A percentile compares a stretch with the other conserved stretches of the same genome.
Evolutionary conservation across 2,329 filamentous ascomycete genomes (phyloP).

Genomic region (Aspergillus ochraceus): DNA sequence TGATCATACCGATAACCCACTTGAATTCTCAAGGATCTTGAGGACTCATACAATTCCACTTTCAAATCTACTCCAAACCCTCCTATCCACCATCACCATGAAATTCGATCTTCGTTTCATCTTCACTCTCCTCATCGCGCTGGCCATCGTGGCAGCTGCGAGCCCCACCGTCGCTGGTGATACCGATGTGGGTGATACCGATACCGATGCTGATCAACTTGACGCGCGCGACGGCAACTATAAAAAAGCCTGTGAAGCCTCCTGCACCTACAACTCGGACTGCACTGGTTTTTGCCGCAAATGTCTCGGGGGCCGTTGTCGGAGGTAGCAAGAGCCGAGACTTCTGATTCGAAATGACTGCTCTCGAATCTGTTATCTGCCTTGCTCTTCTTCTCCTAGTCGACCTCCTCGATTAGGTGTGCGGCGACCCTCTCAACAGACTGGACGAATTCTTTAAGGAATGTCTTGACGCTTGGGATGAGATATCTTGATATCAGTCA

Average conservation of each 20-base stretch:
- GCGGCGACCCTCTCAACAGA: not conserved
- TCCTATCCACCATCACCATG: slow-evolving; percentile 5
- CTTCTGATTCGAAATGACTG: not conserved
- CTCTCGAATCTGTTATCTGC: not conserved
- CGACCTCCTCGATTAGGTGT: not conserved
- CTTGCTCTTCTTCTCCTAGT: not conserved
- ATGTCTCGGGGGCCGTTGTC: no score
- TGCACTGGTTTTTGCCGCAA: no score
- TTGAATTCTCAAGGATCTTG: no score
- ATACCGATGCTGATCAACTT: no score
- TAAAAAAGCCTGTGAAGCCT: no score
- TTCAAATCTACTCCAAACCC: not conserved
- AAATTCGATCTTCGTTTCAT: slow-evolving; percentile 8
- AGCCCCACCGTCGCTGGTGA: not conserved
- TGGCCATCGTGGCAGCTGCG: not conserved
- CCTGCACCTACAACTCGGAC: no score
- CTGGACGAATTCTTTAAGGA: not conserved
- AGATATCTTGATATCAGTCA: not conserved
- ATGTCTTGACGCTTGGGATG: not conserved
- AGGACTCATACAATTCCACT: not conserved
- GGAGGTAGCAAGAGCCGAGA: no score
- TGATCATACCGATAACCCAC: no score
- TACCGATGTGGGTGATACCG: no score
- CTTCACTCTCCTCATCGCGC: not conserved
- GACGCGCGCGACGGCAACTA: not conserved